Conservation (phyloP, 371 early-diverging fungal species). For the Zopfochytrium polystomum region DNA sequence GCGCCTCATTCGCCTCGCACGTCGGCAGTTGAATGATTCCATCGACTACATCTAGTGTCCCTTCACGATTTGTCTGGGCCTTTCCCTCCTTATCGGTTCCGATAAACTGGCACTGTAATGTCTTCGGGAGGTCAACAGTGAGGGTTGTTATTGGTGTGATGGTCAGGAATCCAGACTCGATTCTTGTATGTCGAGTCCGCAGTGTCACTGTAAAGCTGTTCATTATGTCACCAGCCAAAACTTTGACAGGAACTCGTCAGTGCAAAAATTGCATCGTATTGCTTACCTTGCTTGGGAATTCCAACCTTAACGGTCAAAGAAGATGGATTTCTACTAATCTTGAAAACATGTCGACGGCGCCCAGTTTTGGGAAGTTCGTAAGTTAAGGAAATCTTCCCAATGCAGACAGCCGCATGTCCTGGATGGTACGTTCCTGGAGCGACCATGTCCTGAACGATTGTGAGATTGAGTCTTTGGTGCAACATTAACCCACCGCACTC, state of each 20-base stretch:
- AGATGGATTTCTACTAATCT: conserved; percentile 32
- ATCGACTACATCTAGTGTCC: not conserved
- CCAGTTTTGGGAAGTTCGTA: conserved; percentile 9
- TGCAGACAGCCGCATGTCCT: conserved; percentile 3
- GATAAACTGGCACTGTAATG: not conserved
- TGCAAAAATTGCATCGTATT: too few species aligned
- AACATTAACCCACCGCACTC: conserved; percentile 52
- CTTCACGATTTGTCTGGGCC: not conserved
- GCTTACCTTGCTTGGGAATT: conserved; percentile 25
- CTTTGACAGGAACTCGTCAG: not conserved
- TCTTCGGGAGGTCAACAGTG: not conserved
- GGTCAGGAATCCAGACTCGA: not conserved
- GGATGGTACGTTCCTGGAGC: conserved; percentile 25
- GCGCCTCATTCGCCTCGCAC: not conserved
- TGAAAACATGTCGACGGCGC: conserved; percentile 43
- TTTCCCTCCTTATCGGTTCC: not conserved
- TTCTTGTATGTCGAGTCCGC: not conserved
- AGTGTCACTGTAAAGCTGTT: not conserved
- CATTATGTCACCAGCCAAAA: not conserved
- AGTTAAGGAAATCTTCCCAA: conserved; percentile 21
- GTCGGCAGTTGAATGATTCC: not conserved
- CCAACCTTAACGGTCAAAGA: conserved; percentile 27
- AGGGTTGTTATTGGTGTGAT: not conserved
- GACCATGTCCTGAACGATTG: conserved; percentile 14
- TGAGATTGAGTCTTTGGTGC: not conserved